Base-by-base conservation (phyloP, 768 basidiomycete species). In the Cantharellus cinnabarinus region DNA sequence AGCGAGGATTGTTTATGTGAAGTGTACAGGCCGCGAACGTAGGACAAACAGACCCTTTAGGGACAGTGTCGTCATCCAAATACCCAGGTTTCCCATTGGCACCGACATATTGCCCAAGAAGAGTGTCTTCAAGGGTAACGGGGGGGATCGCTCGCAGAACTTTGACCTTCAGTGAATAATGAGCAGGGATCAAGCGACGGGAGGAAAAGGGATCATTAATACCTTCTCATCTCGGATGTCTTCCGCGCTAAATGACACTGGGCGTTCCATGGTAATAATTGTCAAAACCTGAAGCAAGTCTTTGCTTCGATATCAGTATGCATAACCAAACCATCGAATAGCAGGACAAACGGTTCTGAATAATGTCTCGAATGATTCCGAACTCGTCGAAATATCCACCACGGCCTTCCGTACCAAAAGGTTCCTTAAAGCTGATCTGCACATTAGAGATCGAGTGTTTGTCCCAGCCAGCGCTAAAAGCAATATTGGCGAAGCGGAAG, bases 351-450 rank as follows among this genome's bases (percentile, higher is more conserved):
- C 94, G 94, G 72, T 99, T 99, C 75, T 99, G 94, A 68, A 93
- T 75, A 61, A 99, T 77, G 71, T 99, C 94, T 68, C 94, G 85
- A 70, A 99, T 93, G 70, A 99, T 98, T 59, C 95, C 95, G 71
- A 97, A 99, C 72, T 98, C 93, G 70, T 99, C 94, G 74, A 99
- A 99, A 77, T 99, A 99, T 15, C 95, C 94, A n/a, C 94, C 94
- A 64, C 94, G 87, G n/a, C 94, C 94, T 69, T 99, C 95, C 54
- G 94, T 99, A 20, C 94, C 94, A 68, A 98, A 97, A 2, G 93
- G 90, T 71, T 98, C 95, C 75, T 98, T 98, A 80, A 98, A 97
- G 14, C 91, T 95, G 72, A 98, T 95, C 71, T 99, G 95, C 41
- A 99, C 90, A 67, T 91, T 98, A 72, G 79, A 82, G 74, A 99